Percentiles rank a stretch among this genome's conserved stretches.
phyloP scores from a whole-genome alignment of 352 stramenopile genomes.

The Phytophthora pini region DNA sequence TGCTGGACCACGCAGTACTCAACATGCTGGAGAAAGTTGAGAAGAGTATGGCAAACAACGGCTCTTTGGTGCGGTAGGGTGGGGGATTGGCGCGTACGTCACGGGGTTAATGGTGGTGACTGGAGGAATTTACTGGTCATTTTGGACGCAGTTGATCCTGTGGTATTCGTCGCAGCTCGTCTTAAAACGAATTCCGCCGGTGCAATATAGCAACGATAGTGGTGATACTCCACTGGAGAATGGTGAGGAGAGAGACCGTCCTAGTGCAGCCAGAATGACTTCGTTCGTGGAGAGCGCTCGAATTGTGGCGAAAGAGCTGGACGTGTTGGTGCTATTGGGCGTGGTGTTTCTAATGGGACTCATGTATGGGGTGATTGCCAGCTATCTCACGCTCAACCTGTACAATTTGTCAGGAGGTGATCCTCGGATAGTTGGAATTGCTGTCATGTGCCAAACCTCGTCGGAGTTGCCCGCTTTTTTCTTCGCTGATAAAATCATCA shows the following conservation, averaged over 20 bases:
- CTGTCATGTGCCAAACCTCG: constrained; percentile 73
- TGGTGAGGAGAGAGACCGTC: neutral
- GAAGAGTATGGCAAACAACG: constrained; percentile 82
- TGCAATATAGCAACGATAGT: neutral
- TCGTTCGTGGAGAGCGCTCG: constrained; percentile 43
- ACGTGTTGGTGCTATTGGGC: constrained; percentile 61
- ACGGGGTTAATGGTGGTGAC: neutral
- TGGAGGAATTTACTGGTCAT: constrained; percentile 1
- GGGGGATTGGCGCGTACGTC: neutral
- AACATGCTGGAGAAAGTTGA: constrained; percentile 65
- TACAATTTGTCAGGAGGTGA: constrained; percentile 78
- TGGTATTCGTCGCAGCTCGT: neutral
- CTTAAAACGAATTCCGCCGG: neutral
- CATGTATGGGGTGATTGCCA: constrained; percentile 75
- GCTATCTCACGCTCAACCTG: constrained; percentile 77
- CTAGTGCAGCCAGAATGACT: neutral
- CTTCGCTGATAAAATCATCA: constrained; percentile 71
- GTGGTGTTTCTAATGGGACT: constrained; percentile 75
- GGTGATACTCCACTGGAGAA: neutral
- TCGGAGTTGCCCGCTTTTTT: constrained; percentile 87
- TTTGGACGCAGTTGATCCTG: neutral
- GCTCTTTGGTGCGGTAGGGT: constrained; percentile 69
- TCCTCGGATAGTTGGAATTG: constrained; percentile 71
- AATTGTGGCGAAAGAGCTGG: constrained; percentile 41
- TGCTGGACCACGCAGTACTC: constrained; percentile 75